phyloP scores from a whole-genome alignment of 306 rosid species.

The Erythrophleum fordii region DNA sequence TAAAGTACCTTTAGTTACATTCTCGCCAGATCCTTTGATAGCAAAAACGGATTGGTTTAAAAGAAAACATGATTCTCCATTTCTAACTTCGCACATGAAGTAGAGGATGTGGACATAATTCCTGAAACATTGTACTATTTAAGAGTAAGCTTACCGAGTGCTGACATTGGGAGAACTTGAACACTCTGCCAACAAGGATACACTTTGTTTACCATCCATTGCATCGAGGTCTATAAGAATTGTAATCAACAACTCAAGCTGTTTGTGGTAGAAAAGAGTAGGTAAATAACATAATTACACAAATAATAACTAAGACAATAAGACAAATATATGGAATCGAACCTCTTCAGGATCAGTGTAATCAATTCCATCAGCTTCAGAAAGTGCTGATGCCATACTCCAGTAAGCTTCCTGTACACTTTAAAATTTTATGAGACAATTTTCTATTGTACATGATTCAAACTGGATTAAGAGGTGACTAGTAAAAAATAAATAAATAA shows the following conservation, averaged over 20 bases:
- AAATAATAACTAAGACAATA: constrained; percentile 30
- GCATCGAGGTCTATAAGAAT: constrained; percentile 96
- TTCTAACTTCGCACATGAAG: not conserved
- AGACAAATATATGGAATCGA: constrained; percentile 35
- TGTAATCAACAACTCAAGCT: constrained; percentile 90
- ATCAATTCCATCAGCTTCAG: constrained; percentile 96
- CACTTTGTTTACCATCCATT: constrained; percentile 94
- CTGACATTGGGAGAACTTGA: constrained; percentile 89
- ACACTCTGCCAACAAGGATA: constrained; percentile 80
- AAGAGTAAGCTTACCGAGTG: constrained; percentile 65
- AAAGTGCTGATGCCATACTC: constrained; percentile 93
- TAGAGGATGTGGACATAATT: not conserved
- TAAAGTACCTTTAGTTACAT: not conserved
- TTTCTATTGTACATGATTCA: constrained; percentile 33
- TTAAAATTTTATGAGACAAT: constrained; percentile 27
- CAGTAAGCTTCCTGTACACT: constrained; percentile 83
- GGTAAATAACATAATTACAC: constrained; percentile 19
- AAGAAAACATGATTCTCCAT: not conserved
- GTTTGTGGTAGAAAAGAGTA: constrained; percentile 39
- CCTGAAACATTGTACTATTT: constrained; percentile 14
- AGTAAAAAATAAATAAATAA: not conserved
- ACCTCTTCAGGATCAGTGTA: constrained; percentile 99
- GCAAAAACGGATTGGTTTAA: not conserved
- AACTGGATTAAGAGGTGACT: constrained; percentile 1
- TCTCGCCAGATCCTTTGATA: not conserved